Conservation (phyloP, 116 monocot genomes). For the Posidonia oceanica region DNA sequence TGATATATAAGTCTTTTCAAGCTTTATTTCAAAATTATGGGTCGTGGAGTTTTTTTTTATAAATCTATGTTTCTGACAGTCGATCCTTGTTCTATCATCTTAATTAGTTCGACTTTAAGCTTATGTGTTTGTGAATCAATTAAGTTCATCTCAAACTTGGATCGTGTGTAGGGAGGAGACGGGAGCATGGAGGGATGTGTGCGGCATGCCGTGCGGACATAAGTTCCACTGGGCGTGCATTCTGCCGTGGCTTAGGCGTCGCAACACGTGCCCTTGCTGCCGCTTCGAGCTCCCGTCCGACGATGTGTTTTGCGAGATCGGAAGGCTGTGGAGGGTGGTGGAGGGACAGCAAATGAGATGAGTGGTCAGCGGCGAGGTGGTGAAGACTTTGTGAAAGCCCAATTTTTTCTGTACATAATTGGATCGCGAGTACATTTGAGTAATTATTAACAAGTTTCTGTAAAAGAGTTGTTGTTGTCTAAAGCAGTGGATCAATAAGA, state of each 20-base stretch:
- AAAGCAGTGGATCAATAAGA: no score
- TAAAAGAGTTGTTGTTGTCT: no score
- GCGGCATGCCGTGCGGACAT: constrained; percentile 67
- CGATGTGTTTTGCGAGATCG: constrained; percentile 61
- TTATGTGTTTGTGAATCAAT: background rate
- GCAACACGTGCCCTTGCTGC: constrained; percentile 84
- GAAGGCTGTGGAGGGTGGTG: constrained; percentile 50
- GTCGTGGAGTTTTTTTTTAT: no score
- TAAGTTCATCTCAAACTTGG: background rate
- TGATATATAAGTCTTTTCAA: no score
- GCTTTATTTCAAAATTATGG: no score
- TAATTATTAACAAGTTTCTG: no score
- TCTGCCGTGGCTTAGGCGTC: constrained; percentile 47
- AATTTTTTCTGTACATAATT: no score
- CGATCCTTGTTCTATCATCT: no score
- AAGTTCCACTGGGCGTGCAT: constrained; percentile 78
- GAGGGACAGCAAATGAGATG: background rate
- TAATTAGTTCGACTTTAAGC: background rate
- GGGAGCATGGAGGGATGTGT: constrained; percentile 34
- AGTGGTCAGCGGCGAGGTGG: no score
- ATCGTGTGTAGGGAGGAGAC: constrained; percentile 49
- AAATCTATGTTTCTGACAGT: no score
- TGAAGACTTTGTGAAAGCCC: no score
- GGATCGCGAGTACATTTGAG: no score
- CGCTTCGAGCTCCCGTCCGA: constrained; percentile 66